phyloP scores from a whole-genome alignment of 2,329 filamentous ascomycete species.

The Botrytis porri region DNA sequence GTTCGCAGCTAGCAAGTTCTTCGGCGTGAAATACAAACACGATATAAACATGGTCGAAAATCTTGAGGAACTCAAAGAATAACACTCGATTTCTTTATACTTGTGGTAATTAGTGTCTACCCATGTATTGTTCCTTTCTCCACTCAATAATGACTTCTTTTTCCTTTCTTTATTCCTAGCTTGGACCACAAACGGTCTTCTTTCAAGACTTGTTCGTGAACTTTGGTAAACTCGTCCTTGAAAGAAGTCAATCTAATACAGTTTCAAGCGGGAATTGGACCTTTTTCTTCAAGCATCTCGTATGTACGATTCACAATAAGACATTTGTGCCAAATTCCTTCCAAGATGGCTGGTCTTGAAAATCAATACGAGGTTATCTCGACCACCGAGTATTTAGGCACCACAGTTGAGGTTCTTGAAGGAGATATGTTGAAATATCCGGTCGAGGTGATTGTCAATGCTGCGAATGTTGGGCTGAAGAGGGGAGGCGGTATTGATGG shows the following conservation, averaged over 20 bases:
- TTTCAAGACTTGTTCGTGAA: constrained; percentile 3
- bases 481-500: not conserved
- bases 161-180: constrained; percentile 3
- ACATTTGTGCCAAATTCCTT: not conserved
- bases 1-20: not conserved
- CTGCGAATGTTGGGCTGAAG: not conserved
- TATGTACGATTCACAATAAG: not conserved
- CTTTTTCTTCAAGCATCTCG: not conserved
- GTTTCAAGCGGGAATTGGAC: not conserved
- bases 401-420: not conserved
- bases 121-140: not conserved
- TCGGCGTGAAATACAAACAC: not conserved
- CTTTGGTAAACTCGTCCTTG: not conserved
- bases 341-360: not conserved
- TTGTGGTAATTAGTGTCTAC: not conserved
- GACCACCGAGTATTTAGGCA: constrained; percentile 2
- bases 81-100: not conserved
- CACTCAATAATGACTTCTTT: not conserved
- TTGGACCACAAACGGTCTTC: constrained; percentile 7
- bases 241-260: not conserved
- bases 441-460: constrained; percentile 14
- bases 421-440: not conserved
- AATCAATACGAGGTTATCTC: not conserved
- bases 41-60: not conserved
- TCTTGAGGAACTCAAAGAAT: not conserved